phyloP scores from a whole-genome alignment of 1,139 yeast species.

The Geotrichum europaeum region DNA sequence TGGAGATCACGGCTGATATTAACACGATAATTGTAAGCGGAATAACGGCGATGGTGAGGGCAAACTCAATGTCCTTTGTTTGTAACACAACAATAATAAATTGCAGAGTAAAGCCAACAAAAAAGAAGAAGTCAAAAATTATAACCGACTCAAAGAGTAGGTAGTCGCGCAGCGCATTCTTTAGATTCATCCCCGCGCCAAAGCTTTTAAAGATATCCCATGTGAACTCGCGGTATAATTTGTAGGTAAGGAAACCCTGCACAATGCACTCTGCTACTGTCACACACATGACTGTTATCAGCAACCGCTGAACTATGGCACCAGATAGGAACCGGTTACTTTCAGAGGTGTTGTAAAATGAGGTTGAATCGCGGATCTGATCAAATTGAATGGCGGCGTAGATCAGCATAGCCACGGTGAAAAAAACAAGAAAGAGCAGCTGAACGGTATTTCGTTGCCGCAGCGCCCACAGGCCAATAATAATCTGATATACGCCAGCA shows the following conservation, averaged over 20 bases:
- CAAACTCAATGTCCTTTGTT: slow-evolving; percentile 43
- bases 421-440: slow-evolving; percentile 41
- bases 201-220: slow-evolving; percentile 49
- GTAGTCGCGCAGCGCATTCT: slow-evolving; percentile 40
- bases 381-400: slow-evolving; percentile 49
- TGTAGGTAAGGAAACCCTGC: slow-evolving; percentile 36
- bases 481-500: slow-evolving; percentile 41
- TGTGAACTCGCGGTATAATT: slow-evolving; percentile 42
- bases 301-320: slow-evolving; percentile 30
- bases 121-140: slow-evolving; percentile 46
- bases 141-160: slow-evolving; percentile 38
- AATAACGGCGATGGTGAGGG: slow-evolving; percentile 45
- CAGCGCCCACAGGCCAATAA: slow-evolving; percentile 42
- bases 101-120: slow-evolving; percentile 50
- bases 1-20: slow-evolving; percentile 39
- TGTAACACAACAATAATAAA: slow-evolving; percentile 47
- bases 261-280: slow-evolving; percentile 40
- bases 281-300: slow-evolving; percentile 45
- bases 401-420: slow-evolving; percentile 45
- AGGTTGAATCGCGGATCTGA: slow-evolving; percentile 38
- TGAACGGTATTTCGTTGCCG: slow-evolving; percentile 41
- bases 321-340: neutral
- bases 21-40: slow-evolving; percentile 44
- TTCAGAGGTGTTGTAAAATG: neutral
- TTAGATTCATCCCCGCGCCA: slow-evolving; percentile 45